These are phyloP conservation scores for Fusarium phyllophilum DNA, from an alignment of 2,329 filamentous ascomycete species.

Conservation along the genomic window DNA sequence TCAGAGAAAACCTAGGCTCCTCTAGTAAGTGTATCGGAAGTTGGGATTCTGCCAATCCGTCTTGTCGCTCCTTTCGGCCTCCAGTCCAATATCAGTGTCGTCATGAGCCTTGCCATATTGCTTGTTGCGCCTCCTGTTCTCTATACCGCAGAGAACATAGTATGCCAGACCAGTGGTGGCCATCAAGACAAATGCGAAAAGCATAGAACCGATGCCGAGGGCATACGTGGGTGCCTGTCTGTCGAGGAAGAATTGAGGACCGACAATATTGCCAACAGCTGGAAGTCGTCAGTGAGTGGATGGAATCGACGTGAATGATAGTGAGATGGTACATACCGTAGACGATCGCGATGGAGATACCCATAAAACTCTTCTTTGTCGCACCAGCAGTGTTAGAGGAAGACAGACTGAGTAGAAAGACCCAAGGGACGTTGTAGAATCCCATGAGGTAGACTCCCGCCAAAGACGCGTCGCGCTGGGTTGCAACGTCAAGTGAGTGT, in stretches of 20 bases:
- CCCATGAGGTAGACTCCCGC: slow-evolving; percentile 49
- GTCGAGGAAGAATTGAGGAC: slow-evolving; percentile 44
- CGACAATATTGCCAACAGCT: slow-evolving; percentile 47
- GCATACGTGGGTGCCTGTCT: slow-evolving; percentile 43
- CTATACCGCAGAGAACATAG: slow-evolving; percentile 33
- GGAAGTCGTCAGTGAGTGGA: accelerated
- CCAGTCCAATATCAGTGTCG: neutral
- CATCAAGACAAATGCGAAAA: slow-evolving; percentile 44
- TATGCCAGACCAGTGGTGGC: slow-evolving; percentile 34
- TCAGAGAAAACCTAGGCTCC: accelerated
- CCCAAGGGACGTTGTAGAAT: slow-evolving; percentile 47
- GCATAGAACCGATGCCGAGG: slow-evolving; percentile 43
- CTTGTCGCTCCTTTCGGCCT: slow-evolving; percentile 12
- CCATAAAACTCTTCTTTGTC: slow-evolving; percentile 48
- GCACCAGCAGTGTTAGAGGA: slow-evolving; percentile 46
- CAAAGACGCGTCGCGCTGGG: slow-evolving; percentile 39
- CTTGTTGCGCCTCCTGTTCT: slow-evolving; percentile 37
- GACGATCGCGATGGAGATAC: slow-evolving; percentile 42
- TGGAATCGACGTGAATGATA: accelerated
- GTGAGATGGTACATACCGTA: slow-evolving; percentile 27
- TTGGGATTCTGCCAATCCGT: slow-evolving; percentile 35
- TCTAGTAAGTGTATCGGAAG: slow-evolving; percentile 31
- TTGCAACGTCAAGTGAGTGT: slow-evolving; percentile 30
- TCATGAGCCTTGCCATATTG: slow-evolving; percentile 19
- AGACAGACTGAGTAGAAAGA: slow-evolving; percentile 44